These are phyloP conservation scores for Quercus agrifolia DNA, from an alignment of 306 rosid genomes.

Conservation along the genomic window DNA sequence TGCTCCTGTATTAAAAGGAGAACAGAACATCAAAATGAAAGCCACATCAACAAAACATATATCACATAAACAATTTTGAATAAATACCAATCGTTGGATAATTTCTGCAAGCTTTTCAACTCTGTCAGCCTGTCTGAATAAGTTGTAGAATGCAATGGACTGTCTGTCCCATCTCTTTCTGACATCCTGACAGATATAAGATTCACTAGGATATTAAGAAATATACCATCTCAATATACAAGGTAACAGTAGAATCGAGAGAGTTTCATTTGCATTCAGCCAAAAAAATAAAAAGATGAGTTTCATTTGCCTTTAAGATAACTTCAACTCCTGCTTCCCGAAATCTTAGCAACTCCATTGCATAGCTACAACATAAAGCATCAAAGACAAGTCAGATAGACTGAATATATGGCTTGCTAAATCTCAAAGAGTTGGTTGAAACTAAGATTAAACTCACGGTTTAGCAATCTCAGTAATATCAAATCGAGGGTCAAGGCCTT, in stretches of 20 bases:
- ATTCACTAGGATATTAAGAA: conserved; percentile 25
- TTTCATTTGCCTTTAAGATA: conserved; percentile 58
- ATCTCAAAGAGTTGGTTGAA: conserved; percentile 1
- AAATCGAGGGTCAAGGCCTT: conserved; percentile 97
- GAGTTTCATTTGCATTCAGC: conserved; percentile 24
- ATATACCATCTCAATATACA: conserved; percentile 15
- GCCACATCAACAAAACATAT: conserved; percentile 16
- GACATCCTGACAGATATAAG: conserved; percentile 58
- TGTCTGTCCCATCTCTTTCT: conserved; percentile 92
- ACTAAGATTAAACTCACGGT: conserved; percentile 71
- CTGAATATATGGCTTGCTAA: conserved; percentile 13
- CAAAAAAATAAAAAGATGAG: background rate
- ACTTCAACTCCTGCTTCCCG: conserved; percentile 99
- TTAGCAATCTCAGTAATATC: conserved; percentile 98
- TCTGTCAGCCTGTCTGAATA: conserved; percentile 97
- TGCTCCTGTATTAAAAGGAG: conserved; percentile 64
- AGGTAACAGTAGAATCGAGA: conserved; percentile 13
- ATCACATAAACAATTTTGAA: conserved; percentile 8
- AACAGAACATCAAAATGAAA: conserved; percentile 8
- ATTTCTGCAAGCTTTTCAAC: conserved; percentile 88
- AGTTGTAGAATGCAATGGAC: conserved; percentile 81
- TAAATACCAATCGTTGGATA: conserved; percentile 70
- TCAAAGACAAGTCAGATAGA: conserved; percentile 26
- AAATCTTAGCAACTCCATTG: conserved; percentile 85
- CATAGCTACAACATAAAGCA: conserved; percentile 65